A percentile compares a stretch with the other conserved stretches of the same genome.
Conservation (phyloP, 2,329 filamentous ascomycete genomes). For the Aspergillus oerlinghausenensis region DNA sequence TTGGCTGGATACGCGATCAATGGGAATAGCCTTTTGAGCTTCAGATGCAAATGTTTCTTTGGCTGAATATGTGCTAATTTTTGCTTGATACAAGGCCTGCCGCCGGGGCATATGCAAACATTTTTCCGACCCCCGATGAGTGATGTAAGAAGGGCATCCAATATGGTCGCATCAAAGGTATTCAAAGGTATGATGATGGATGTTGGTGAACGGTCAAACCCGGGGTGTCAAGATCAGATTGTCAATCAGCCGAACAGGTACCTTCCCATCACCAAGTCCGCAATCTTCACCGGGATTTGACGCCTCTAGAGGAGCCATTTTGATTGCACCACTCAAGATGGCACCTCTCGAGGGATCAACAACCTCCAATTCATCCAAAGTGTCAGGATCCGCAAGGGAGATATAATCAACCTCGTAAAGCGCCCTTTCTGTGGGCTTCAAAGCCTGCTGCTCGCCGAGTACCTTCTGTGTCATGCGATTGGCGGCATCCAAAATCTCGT, state of each 20-base stretch:
- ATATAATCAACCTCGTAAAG: slow-evolving; percentile 86
- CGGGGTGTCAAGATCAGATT: slow-evolving; percentile 68
- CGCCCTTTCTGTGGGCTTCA: slow-evolving; percentile 59
- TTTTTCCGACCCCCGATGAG: not conserved
- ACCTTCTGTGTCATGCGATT: slow-evolving; percentile 54
- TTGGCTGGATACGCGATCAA: too few relatives aligned
- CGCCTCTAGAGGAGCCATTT: slow-evolving; percentile 77
- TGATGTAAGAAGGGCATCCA: not conserved
- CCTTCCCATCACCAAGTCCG: slow-evolving; percentile 66
- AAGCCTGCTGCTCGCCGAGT: slow-evolving; percentile 57
- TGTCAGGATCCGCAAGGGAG: slow-evolving; percentile 79
- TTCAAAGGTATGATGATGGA: not conserved
- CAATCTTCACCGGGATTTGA: slow-evolving; percentile 65
- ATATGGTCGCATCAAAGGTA: not conserved
- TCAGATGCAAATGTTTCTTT: not conserved
- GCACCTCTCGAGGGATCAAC: slow-evolving; percentile 69
- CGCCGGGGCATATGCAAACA: not conserved
- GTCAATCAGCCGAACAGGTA: slow-evolving; percentile 83
- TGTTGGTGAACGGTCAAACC: slow-evolving; percentile 4
- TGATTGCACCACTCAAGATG: slow-evolving; percentile 84
- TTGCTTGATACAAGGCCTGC: not conserved
- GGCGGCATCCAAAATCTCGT: slow-evolving; percentile 68
- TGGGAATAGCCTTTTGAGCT: not conserved
- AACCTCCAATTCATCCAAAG: slow-evolving; percentile 69
- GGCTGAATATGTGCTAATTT: not conserved